Evolutionary conservation across 345 rosid species (phyloP).

Genomic region (Ricinus communis): DNA sequence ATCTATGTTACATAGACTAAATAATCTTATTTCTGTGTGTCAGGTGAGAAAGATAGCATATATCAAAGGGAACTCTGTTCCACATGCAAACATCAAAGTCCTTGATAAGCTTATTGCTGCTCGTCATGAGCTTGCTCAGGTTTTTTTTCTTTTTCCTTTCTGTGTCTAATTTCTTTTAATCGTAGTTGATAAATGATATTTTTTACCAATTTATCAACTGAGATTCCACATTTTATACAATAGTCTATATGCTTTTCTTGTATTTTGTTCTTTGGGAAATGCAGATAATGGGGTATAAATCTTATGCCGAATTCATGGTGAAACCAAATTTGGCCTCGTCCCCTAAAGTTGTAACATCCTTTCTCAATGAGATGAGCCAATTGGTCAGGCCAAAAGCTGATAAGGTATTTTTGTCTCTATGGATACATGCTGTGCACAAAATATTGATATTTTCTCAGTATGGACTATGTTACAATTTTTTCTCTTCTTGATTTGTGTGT

Average conservation of each 20-base stretch:
- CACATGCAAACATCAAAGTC: constrained; percentile 68
- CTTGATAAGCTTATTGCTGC: constrained; percentile 73
- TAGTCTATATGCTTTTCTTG: neutral
- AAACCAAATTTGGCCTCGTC: constrained; percentile 80
- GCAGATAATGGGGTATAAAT: constrained; percentile 75
- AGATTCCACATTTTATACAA: neutral
- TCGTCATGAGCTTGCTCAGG: constrained; percentile 91
- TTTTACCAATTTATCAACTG: neutral
- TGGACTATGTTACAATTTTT: constrained; percentile 15
- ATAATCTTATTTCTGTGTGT: neutral
- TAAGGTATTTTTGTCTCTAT: constrained; percentile 47
- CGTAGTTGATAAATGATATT: neutral
- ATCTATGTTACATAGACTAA: constrained; percentile 9
- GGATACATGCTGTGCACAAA: constrained; percentile 8
- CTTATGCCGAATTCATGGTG: constrained; percentile 70
- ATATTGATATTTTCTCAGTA: neutral
- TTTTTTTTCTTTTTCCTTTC: constrained; percentile 20
- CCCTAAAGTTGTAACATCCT: constrained; percentile 69
- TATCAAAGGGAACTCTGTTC: constrained; percentile 73
- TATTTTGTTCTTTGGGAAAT: constrained; percentile 10
- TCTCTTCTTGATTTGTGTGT: constrained; percentile 21
- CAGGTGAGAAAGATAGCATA: constrained; percentile 85
- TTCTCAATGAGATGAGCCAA: constrained; percentile 78
- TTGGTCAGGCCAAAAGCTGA: constrained; percentile 74
- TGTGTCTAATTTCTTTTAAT: neutral